Base-by-base conservation (phyloP, 2,329 filamentous ascomycete species). In the Dryadomyces sulphureus region DNA sequence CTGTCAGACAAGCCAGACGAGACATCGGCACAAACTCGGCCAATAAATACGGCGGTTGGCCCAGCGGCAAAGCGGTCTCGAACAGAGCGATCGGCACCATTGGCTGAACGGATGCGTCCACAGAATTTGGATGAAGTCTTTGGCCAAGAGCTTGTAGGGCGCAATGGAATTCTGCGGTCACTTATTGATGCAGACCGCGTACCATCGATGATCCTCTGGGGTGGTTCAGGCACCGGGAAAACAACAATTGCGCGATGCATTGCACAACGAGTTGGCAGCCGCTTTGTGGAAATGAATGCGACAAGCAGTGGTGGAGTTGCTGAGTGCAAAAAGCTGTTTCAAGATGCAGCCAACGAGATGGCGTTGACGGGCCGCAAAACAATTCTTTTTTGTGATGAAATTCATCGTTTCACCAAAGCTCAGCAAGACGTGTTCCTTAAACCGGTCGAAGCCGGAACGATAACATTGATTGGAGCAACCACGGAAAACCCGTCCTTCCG, bases 401-500 rank as follows among this genome's bases (percentile, higher is more conserved):
- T 95, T 41, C 88, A 94, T 62, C 72, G 90, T 24, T 94, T 94
- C 68, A 84, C 75, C 54, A 95, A 94, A 64, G 73, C 80, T 0
- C 92, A 96, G 60, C 92, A 98, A 59, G 92, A 96, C 62, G 84
- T 95, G 1, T 96, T 96, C 55, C 69, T 98, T 2, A 86, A 83
- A 16, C 90, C 90, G 0, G 90, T 96, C 20, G 92, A 98, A 63
- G 80, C 80, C 1, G 92, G 92, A 6, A 84, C 84, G 24, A 81
- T 98, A 53, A 95, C 86, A 0, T 69, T 98, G 25, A 92, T 96
- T 50, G 92, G 89, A 11, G 92, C 92, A 7, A 98, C 92, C 4
- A 98, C 92, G 0, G 92, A 98, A 62, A 98, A 98, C 54, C 92
- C 92, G 0, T 90, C 83, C 4, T 96, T 96, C 69, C 90, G 93